Percentiles rank a stretch among this genome's conserved stretches.
Conservation (phyloP, 495 filamentous ascomycete species). For the Thozetella sp. region DNA sequence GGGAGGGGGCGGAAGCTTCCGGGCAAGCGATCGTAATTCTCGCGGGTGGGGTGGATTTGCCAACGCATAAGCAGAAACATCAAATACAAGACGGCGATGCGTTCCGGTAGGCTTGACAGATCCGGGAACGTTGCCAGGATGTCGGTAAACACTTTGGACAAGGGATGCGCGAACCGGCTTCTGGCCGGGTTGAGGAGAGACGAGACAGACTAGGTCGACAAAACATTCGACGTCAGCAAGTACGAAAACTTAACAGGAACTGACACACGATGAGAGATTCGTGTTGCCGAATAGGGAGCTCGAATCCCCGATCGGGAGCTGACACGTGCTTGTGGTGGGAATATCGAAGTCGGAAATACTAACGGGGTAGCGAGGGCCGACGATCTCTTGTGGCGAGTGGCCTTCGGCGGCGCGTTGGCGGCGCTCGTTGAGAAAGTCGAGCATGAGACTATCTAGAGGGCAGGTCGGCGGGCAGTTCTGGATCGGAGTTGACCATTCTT, state of each 20-base stretch:
- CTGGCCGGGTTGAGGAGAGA: conserved; percentile 70
- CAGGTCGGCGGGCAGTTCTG: conserved; percentile 66
- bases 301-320: neutral
- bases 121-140: conserved; percentile 76
- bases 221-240: neutral
- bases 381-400: conserved; percentile 56
- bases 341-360: conserved; percentile 4
- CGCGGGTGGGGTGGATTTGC: conserved; percentile 72
- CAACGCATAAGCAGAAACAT: conserved; percentile 88
- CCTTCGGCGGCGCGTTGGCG: conserved; percentile 66
- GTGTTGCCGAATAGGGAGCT: conserved; percentile 3
- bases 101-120: conserved; percentile 69
- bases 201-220: conserved; percentile 54
- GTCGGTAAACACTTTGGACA: conserved; percentile 82
- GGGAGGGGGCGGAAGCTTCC: conserved; percentile 64
- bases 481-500: conserved; percentile 43
- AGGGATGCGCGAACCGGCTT: conserved; percentile 63
- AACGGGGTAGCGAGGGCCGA: conserved; percentile 70
- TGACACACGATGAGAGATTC: conserved; percentile 3
- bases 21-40: conserved; percentile 74
- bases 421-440: conserved; percentile 74
- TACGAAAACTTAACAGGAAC: neutral
- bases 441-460: conserved; percentile 70
- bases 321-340: conserved; percentile 2
- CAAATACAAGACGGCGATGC: conserved; percentile 73